Conservation (phyloP, 2,329 filamentous ascomycete genomes). For the Cadophora luteo-olivacea region DNA sequence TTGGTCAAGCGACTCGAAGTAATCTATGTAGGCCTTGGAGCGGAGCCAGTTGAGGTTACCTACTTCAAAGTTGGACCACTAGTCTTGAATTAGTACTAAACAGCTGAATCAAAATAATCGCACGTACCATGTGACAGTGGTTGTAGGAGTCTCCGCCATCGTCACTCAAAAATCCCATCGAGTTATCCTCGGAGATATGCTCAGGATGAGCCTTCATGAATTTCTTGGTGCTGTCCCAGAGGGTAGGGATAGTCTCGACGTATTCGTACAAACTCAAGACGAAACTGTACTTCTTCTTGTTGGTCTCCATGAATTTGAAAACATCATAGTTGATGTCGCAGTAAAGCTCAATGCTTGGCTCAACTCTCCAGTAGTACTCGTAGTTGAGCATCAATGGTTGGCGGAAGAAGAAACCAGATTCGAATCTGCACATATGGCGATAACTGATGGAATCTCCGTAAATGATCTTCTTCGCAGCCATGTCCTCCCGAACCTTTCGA, state of each 20-base stretch:
- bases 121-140: conserved; percentile 91
- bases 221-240: conserved; percentile 95
- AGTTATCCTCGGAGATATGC: conserved; percentile 84
- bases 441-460: conserved; percentile 98
- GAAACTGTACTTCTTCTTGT: conserved; percentile 98
- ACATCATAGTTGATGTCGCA: conserved; percentile 96
- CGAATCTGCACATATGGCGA: conserved; percentile 98
- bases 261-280: conserved; percentile 96
- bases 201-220: conserved; percentile 92
- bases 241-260: conserved; percentile 87
- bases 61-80: conserved; percentile 99
- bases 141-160: conserved; percentile 94
- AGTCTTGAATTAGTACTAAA: conserved; percentile 9
- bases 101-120: neutral
- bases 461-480: conserved; percentile 94
- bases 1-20: conserved; percentile 84
- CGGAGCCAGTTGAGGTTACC: conserved; percentile 94
- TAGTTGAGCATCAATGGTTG: conserved; percentile 93
- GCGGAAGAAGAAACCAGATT: conserved; percentile 99
- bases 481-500: conserved; percentile 87
- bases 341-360: conserved; percentile 94
- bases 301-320: conserved; percentile 94
- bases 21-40: conserved; percentile 87
- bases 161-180: conserved; percentile 89
- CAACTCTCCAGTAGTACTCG: conserved; percentile 99